phyloP scores from a whole-genome alignment of 2,329 filamentous ascomycete species.

The Metarhizium rileyi region DNA sequence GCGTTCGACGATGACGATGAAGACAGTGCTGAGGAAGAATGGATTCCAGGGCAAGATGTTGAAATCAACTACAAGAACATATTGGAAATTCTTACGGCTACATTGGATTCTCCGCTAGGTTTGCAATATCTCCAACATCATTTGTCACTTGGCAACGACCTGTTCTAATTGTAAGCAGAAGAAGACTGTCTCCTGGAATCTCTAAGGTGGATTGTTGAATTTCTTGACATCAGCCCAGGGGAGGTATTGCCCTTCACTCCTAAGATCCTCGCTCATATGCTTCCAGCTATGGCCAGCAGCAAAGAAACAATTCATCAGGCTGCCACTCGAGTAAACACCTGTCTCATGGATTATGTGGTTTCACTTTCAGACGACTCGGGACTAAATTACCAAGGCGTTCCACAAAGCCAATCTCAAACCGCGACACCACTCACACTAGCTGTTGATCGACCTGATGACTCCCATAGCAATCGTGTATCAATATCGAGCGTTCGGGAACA shows the following conservation, averaged over 20 bases:
- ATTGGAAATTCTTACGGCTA: conserved; percentile 81
- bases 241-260: conserved; percentile 94
- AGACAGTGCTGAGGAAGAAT: conserved; percentile 72
- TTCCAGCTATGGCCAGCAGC: conserved; percentile 88
- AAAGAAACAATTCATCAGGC: conserved; percentile 83
- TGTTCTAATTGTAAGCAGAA: conserved; percentile 38
- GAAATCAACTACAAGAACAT: conserved; percentile 90
- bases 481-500: conserved; percentile 44
- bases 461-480: conserved; percentile 40
- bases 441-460: conserved; percentile 35
- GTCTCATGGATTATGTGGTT: conserved; percentile 89
- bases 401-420: conserved; percentile 19
- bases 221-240: conserved; percentile 94
- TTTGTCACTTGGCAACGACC: conserved; percentile 9
- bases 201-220: conserved; percentile 88
- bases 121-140: conserved; percentile 15
- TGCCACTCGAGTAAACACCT: conserved; percentile 80
- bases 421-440: conserved; percentile 33
- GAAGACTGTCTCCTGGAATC: conserved; percentile 89
- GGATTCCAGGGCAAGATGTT: conserved; percentile 95
- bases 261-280: conserved; percentile 78
- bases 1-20: conserved; percentile 48
- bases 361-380: conserved; percentile 66
- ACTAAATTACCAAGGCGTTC: conserved; percentile 15
- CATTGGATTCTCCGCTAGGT: conserved; percentile 76